Conservation (phyloP, 345 rosid genomes). For the Citrus mangshanensis region DNA sequence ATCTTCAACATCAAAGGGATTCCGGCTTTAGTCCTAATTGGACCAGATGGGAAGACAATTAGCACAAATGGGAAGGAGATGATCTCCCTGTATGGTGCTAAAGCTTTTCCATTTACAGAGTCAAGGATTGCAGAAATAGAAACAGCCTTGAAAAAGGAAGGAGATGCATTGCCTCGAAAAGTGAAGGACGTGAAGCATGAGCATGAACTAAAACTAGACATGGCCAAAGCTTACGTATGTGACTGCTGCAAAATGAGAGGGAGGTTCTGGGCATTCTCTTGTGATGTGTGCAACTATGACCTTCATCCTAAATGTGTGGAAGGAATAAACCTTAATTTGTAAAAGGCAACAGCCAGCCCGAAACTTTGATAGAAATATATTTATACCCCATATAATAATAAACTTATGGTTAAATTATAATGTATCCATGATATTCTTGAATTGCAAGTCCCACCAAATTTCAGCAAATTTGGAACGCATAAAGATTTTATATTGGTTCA, state of each 20-base stretch:
- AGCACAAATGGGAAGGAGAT: conserved; percentile 52
- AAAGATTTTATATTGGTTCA: too few species aligned
- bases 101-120: conserved; percentile 65
- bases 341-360: neutral
- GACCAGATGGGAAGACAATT: conserved; percentile 60
- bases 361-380: neutral
- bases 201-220: conserved; percentile 64
- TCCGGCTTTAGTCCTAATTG: conserved; percentile 62
- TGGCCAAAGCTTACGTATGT: conserved; percentile 74
- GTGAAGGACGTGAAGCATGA: conserved; percentile 60
- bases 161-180: conserved; percentile 53
- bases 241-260: conserved; percentile 61
- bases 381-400: neutral
- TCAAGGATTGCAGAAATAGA: conserved; percentile 52
- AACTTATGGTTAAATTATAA: too few species aligned
- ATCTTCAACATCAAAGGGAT: conserved; percentile 65
- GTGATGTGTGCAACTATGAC: conserved; percentile 67
- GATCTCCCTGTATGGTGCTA: conserved; percentile 59
- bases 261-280: conserved; percentile 79
- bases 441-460: neutral
- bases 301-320: conserved; percentile 74
- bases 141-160: conserved; percentile 53
- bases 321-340: conserved; percentile 13
- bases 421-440: neutral
- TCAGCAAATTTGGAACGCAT: neutral